These are phyloP conservation scores for Glarea lozoyensis DNA, from an alignment of 495 filamentous ascomycete species.

Conservation along the genomic window DNA sequence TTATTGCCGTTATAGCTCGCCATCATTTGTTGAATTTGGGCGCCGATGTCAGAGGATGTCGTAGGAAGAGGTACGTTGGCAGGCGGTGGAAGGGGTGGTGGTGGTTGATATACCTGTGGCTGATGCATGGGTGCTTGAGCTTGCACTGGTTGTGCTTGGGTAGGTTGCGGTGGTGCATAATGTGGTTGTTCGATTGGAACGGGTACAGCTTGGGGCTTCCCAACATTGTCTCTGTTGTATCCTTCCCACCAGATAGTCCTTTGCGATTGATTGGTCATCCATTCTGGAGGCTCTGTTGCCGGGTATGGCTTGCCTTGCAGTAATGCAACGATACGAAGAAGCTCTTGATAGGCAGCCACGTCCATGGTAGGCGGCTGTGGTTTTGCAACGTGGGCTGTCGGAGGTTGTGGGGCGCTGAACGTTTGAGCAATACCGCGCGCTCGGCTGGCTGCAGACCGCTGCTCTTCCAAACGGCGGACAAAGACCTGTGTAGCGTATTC, in stretches of 20 bases:
- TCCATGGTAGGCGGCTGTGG: slow-evolving; percentile 3
- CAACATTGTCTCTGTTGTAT: slow-evolving; percentile 22
- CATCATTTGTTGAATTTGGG: not conserved
- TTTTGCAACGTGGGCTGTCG: not conserved
- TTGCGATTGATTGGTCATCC: slow-evolving; percentile 19
- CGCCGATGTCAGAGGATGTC: not conserved
- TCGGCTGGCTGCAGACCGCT: not conserved
- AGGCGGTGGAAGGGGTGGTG: not conserved
- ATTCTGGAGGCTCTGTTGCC: slow-evolving; percentile 24
- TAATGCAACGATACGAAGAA: slow-evolving; percentile 12
- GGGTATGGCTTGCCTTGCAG: slow-evolving; percentile 25
- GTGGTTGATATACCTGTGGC: slow-evolving; percentile 10
- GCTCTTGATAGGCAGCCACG: slow-evolving; percentile 3
- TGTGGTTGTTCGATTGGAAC: slow-evolving; percentile 6
- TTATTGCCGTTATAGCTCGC: not conserved
- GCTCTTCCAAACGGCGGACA: slow-evolving; percentile 2
- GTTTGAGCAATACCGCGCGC: slow-evolving; percentile 10
- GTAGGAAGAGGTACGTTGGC: not conserved
- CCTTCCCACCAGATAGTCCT: slow-evolving; percentile 25
- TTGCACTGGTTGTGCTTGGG: slow-evolving; percentile 2
- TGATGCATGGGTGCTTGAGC: slow-evolving; percentile 3
- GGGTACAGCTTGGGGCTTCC: slow-evolving; percentile 12
- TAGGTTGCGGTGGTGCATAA: slow-evolving; percentile 2
- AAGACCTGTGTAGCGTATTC: slow-evolving; percentile 11
- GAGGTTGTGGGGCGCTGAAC: not conserved